Evolutionary conservation across 768 basidiomycete species (phyloP).

Genomic region (Leucogyrophana mollusca): DNA sequence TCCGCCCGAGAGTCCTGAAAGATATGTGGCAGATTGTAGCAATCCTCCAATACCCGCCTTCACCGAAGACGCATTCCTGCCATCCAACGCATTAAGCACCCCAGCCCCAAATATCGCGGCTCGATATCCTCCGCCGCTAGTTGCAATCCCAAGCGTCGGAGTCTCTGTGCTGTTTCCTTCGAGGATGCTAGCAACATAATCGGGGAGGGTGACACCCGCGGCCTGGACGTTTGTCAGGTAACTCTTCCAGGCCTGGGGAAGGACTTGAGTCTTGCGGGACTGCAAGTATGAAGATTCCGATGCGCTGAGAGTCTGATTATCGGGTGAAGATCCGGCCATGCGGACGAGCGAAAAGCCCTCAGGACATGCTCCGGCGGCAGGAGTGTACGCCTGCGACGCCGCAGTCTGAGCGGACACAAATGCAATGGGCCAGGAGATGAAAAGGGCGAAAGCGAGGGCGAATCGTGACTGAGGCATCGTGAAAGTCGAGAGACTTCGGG

Average conservation of each 20-base stretch:
- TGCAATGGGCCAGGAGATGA: slow-evolving; percentile 2
- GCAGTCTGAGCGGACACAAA: slow-evolving; percentile 18
- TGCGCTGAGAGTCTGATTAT: slow-evolving; percentile 33
- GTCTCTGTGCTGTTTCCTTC: slow-evolving; percentile 14
- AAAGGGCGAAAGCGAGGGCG: background rate
- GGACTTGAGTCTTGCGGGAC: slow-evolving; percentile 30
- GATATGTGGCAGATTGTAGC: slow-evolving; percentile 51
- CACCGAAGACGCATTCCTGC: slow-evolving; percentile 41
- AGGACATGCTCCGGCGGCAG: slow-evolving; percentile 17
- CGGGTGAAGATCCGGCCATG: slow-evolving; percentile 18
- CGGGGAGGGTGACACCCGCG: slow-evolving; percentile 27
- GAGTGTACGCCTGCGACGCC: slow-evolving; percentile 24
- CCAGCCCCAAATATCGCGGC: slow-evolving; percentile 57
- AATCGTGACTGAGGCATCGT: too few relatives aligned
- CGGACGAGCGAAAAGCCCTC: slow-evolving; percentile 27
- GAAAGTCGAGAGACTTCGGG: too few relatives aligned
- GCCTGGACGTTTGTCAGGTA: slow-evolving; percentile 39
- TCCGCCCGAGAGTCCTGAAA: slow-evolving; percentile 50
- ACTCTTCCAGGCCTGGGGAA: slow-evolving; percentile 37
- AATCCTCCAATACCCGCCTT: slow-evolving; percentile 47
- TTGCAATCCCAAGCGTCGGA: slow-evolving; percentile 47
- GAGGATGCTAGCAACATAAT: slow-evolving; percentile 33
- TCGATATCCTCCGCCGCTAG: slow-evolving; percentile 56
- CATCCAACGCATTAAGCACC: slow-evolving; percentile 48
- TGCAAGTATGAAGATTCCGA: slow-evolving; percentile 37